Evolutionary conservation across 1,284 basidiomycete species (phyloP), one percentile per base, ranked within the genome.

Genomic region (Cutaneotrichosporon sp.): DNA sequence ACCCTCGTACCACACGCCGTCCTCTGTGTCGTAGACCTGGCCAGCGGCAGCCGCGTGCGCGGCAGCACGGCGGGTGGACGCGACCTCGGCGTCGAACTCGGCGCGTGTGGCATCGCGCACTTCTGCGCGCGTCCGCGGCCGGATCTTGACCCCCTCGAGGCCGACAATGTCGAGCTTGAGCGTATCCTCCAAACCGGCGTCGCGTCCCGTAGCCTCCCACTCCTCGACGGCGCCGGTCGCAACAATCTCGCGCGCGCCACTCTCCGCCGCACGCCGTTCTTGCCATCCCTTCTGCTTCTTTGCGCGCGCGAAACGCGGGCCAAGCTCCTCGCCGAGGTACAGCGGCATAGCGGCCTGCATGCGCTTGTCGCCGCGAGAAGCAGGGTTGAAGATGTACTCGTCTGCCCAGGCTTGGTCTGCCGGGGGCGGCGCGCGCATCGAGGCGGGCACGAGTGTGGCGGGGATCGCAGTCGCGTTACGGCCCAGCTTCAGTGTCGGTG

Each of bases 321-420:
- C 63, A 0, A 76, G 63, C 58, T 76, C 74, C 46, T 76, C 71
- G 35, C 58, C 60, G 17, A 76, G 63, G 58, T 72, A 74, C 4
- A 76, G 56, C 1, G 74, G 74, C 73, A 76, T 74, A 18, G 67
- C 50, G 21, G 62, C 52, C 56, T 76, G 70, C 34, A 70, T 51
- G 2, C 35, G n/a, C 0, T 50, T 49, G 35, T 57, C 39, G 40
- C 18, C 12, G 42, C 58, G 52, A 9, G 46, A 21, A 4, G 21
- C 22, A 36, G 59, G 51, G 39, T 45, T 40, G 49, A 63, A 54
- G 40, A 61, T 59, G 55, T 66, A 61, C 38, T 52, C 45, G 46
- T 73, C 60, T 4, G 66, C 58, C 44, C 55, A 60, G 34, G 45
- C 50, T 38, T 58, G 54, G 46, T 62, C 56, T 17, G 55, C 9